A percentile compares a stretch with the other conserved stretches of the same genome.
These are phyloP conservation scores for Eruca vesicaria DNA, from an alignment of 441 rosid species.

Conservation along the genomic window DNA sequence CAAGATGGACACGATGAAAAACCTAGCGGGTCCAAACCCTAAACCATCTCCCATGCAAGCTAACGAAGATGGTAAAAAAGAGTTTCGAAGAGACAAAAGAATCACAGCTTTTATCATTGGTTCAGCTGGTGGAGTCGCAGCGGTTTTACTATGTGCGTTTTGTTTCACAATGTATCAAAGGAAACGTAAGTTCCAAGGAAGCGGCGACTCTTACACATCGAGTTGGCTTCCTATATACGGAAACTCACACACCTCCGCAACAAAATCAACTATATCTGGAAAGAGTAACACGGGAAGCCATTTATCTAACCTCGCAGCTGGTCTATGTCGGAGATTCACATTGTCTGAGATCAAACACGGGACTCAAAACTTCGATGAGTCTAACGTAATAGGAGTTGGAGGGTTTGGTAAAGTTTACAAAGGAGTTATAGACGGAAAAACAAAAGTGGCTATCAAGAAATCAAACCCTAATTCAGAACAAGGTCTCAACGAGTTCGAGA, in stretches of 20 bases:
- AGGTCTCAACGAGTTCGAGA: slow-evolving; percentile 81
- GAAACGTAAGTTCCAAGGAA: slow-evolving; percentile 27
- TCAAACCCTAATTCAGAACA: slow-evolving; percentile 85
- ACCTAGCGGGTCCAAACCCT: slow-evolving; percentile 57
- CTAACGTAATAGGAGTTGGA: slow-evolving; percentile 60
- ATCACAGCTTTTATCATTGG: slow-evolving; percentile 34
- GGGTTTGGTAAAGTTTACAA: slow-evolving; percentile 68
- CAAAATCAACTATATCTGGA: slow-evolving; percentile 40
- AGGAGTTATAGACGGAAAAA: slow-evolving; percentile 67
- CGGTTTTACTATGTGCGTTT: slow-evolving; percentile 33
- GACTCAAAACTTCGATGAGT: slow-evolving; percentile 58
- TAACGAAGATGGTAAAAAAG: slow-evolving; percentile 31
- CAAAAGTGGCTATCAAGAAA: slow-evolving; percentile 78
- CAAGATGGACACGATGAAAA: slow-evolving; percentile 42
- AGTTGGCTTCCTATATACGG: slow-evolving; percentile 53
- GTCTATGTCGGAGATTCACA: slow-evolving; percentile 59
- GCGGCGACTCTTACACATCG: slow-evolving; percentile 20
- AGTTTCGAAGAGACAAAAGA: slow-evolving; percentile 1
- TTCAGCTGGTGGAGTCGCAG: slow-evolving; percentile 42
- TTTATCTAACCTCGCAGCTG: slow-evolving; percentile 46
- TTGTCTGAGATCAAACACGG: slow-evolving; percentile 48
- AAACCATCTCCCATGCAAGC: slow-evolving; percentile 47
- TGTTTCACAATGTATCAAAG: slow-evolving; percentile 35
- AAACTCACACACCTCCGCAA: slow-evolving; percentile 40
- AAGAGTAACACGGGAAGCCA: slow-evolving; percentile 41